phyloP scores from a whole-genome alignment of 176 grass and related monocot genomes.

The Bolboschoenus planiculmis region DNA sequence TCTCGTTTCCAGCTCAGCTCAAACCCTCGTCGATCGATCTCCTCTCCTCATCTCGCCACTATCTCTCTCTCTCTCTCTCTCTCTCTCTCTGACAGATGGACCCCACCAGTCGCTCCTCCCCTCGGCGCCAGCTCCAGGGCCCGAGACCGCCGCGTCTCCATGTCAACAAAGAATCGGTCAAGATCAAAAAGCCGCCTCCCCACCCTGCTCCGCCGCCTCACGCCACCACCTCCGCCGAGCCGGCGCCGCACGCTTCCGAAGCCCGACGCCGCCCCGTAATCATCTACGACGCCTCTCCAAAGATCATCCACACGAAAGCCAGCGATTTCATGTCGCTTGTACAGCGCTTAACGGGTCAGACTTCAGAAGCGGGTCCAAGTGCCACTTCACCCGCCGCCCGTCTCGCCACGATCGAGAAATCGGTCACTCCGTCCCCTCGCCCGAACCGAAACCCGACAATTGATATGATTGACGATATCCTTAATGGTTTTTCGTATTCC shows the following conservation, averaged over 20 bases:
- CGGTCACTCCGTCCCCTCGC: constrained; percentile 35
- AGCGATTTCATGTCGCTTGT: constrained; percentile 93
- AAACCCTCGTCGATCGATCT: no score
- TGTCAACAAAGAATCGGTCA: constrained; percentile 63
- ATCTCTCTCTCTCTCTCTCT: background rate
- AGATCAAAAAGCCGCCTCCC: constrained; percentile 69
- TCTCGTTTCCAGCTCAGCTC: no score
- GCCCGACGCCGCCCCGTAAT: constrained; percentile 48
- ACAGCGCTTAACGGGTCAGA: constrained; percentile 68
- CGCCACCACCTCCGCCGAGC: background rate
- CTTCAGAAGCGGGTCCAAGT: background rate
- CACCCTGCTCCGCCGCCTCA: constrained; percentile 25
- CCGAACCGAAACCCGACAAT: background rate
- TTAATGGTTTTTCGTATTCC: background rate
- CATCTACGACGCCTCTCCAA: constrained; percentile 96
- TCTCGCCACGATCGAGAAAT: constrained; percentile 63
- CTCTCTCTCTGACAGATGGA: constrained; percentile 43
- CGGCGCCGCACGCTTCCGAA: background rate
- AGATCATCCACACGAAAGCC: constrained; percentile 75
- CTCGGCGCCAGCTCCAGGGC: constrained; percentile 64
- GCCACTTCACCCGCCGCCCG: constrained; percentile 60
- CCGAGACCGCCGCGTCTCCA: constrained; percentile 60
- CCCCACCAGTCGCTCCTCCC: constrained; percentile 40
- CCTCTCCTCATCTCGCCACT: background rate
- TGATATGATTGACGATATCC: background rate